Conservation (phyloP, 2,329 filamentous ascomycete species). For the Xylaria sp. region DNA sequence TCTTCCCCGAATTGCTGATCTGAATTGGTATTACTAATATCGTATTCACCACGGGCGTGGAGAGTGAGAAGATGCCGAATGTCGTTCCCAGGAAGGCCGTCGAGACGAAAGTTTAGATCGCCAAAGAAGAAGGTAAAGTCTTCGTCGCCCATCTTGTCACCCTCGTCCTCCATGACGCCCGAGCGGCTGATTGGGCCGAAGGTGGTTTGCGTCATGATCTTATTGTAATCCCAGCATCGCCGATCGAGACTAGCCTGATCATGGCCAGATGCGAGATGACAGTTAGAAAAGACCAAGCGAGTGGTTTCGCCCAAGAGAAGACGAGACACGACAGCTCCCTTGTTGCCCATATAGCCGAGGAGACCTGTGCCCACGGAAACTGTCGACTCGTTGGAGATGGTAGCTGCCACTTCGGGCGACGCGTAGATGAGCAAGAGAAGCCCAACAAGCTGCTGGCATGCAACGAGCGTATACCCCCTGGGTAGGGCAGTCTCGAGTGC, state of each 20-base stretch:
- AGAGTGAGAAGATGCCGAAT: constrained; percentile 85
- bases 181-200: constrained; percentile 78
- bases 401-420: constrained; percentile 76
- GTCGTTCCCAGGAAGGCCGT: constrained; percentile 88
- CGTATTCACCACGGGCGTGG: constrained; percentile 83
- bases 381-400: constrained; percentile 83
- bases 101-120: constrained; percentile 92
- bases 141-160: constrained; percentile 82
- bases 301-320: constrained; percentile 91
- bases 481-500: constrained; percentile 80
- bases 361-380: constrained; percentile 87
- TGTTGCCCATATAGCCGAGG: constrained; percentile 95
- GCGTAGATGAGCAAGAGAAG: constrained; percentile 87
- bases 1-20: constrained; percentile 57
- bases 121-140: constrained; percentile 98
- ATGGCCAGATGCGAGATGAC: constrained; percentile 86
- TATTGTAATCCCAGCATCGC: constrained; percentile 87
- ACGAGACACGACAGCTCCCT: constrained; percentile 85
- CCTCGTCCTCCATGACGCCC: constrained; percentile 72
- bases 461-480: constrained; percentile 77
- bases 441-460: constrained; percentile 86
- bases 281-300: constrained; percentile 88
- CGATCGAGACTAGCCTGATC: constrained; percentile 82
- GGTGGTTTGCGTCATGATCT: constrained; percentile 78
- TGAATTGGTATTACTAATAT: constrained; percentile 57